Evolutionary conservation across 148 eudicot genomes (phyloP), one percentile per base, ranked within the genome.

Genomic region (Euryodendron excelsum): DNA sequence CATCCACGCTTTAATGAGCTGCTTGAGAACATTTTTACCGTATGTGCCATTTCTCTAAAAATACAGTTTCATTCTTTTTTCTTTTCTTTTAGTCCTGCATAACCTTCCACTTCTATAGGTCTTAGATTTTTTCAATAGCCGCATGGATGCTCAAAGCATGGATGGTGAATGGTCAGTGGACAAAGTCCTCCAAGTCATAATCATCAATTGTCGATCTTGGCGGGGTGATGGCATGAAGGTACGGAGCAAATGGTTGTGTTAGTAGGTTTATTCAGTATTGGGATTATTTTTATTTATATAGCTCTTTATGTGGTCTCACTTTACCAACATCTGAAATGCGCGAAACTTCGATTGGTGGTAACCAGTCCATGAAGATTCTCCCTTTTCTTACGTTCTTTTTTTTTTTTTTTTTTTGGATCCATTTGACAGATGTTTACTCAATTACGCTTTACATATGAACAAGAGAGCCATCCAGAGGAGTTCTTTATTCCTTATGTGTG

Each of bases 201-300:
- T 84, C 66, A 78, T 80, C 76, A 92, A 90, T 74, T 95, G 97
- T 75, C 88, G 90, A 83, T 88, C 96, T 80, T 95, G 99, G 99
- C 88, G 94, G 52, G 99, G 96, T 45, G 99, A 95, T 77, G 99
- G 99, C 62, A 91, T 95, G 89, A 93, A 91, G 96, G 99, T 95
- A 79, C 58, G 45, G 20, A 63, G 50, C 50, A 55, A 58, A 79
- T 48, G 47, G 52, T 63, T 45, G 25, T 28, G 25, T n/a, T 53
- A 73, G 25, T 59, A 25, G 21, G 5, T 30, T 75, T 41, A 28
- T 39, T 69, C 15, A 75, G 30, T n/a, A 39, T 21, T 41, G 27
- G 56, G 58, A 61, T 28, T 0, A 0, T 36, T 37, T 36, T 31
- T 60, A 9, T 50, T 69, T 36, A 76, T 75, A 8, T n/a, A 21